Percentiles rank a stretch among this genome's conserved stretches.
These are phyloP conservation scores for Salix suchowensis DNA, from an alignment of 345 rosid species.

Conservation along the genomic window DNA sequence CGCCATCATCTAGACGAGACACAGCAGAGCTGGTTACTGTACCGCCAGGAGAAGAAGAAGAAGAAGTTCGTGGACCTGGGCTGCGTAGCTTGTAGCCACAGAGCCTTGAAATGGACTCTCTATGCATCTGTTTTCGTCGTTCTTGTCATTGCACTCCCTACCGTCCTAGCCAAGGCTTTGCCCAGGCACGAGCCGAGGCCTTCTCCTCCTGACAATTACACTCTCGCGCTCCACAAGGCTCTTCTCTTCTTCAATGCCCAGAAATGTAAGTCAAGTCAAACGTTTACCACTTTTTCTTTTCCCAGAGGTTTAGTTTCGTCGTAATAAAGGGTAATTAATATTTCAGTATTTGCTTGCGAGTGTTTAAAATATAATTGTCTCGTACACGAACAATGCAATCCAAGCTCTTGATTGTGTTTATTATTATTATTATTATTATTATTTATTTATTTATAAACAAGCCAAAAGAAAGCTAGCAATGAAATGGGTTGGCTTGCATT, in stretches of 20 bases:
- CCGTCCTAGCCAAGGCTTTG: conserved; percentile 56
- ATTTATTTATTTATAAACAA: not conserved
- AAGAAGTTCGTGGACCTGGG: conserved; percentile 73
- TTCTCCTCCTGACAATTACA: conserved; percentile 64
- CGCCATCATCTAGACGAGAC: conserved; percentile 55
- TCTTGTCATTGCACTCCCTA: conserved; percentile 58
- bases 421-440: not conserved
- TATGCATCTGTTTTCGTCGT: conserved; percentile 37
- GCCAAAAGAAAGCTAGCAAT: not conserved
- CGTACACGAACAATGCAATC: too few species aligned
- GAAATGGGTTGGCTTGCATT: too few species aligned
- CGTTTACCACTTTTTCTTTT: not conserved
- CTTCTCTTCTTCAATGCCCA: conserved; percentile 87
- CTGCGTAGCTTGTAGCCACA: conserved; percentile 53
- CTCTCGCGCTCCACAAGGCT: conserved; percentile 72
- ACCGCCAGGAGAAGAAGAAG: conserved; percentile 47
- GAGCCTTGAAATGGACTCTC: conserved; percentile 50
- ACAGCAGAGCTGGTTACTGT: conserved; percentile 81
- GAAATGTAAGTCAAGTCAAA: conserved; percentile 50
- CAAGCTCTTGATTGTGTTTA: not conserved
- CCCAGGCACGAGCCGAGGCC: conserved; percentile 48
- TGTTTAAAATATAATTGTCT: too few species aligned
- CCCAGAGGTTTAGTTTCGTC: not conserved
- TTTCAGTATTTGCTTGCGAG: not conserved
- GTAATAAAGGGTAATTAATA: not conserved